Percentiles rank a stretch among this genome's conserved stretches.
Conservation (phyloP, 2,329 filamentous ascomycete genomes). For the Epichloe typhina region DNA sequence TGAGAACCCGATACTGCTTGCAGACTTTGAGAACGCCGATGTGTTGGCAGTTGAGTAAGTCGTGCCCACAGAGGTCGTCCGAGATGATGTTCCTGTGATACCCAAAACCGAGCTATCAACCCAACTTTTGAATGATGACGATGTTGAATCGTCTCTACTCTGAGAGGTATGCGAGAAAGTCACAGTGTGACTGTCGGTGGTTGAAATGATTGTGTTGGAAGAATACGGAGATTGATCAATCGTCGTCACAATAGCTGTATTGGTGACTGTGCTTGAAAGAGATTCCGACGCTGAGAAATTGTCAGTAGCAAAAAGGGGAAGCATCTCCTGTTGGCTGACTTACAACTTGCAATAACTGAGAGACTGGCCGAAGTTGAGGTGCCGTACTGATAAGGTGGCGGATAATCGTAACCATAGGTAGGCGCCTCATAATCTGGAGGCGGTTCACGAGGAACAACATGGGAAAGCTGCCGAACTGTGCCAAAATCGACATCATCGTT, state of each 20-base stretch:
- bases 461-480: neutral
- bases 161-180: neutral
- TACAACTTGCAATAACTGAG: conserved; percentile 3
- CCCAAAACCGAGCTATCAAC: conserved; percentile 5
- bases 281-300: neutral
- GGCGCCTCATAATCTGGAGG: conserved; percentile 9
- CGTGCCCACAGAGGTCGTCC: neutral
- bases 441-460: conserved; percentile 4
- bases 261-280: neutral
- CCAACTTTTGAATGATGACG: neutral
- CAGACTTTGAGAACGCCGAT: neutral
- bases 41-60: neutral
- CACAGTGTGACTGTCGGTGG: neutral
- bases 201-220: neutral
- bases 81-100: conserved; percentile 1
- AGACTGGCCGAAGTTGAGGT: conserved; percentile 3
- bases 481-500: neutral
- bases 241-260: neutral
- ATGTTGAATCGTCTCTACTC: neutral
- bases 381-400: conserved; percentile 10
- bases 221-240: neutral
- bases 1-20: neutral
- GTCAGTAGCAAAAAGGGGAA: neutral
- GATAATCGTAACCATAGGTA: conserved; percentile 8
- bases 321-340: neutral